Evolutionary conservation across 2,329 filamentous ascomycete genomes (phyloP).

Genomic region (Stachybotrys chartarum): DNA sequence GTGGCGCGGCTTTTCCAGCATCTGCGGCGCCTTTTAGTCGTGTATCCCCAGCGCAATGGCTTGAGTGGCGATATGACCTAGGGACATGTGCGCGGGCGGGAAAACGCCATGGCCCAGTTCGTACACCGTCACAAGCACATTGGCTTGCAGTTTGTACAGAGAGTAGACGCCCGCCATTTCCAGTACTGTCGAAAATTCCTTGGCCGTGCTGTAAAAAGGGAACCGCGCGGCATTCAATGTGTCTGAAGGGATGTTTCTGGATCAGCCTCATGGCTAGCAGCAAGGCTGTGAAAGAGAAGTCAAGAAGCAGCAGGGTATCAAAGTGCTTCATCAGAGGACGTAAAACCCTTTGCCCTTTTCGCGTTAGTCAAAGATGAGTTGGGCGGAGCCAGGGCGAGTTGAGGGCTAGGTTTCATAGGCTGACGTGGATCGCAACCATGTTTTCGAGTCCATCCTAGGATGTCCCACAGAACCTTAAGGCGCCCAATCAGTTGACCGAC

Average conservation of each 20-base stretch:
- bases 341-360: too few species aligned
- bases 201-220: constrained; percentile 5
- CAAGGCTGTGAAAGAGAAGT: too few species aligned
- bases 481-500: too few species aligned
- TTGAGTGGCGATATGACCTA: constrained; percentile 18
- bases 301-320: too few species aligned
- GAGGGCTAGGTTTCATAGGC: too few species aligned
- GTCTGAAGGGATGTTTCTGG: constrained; percentile 5
- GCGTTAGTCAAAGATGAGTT: too few species aligned
- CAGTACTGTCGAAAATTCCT: constrained; percentile 7
- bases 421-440: too few species aligned
- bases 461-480: too few species aligned
- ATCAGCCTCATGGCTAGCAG: constrained; percentile 17
- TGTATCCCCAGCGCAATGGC: constrained; percentile 9
- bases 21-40: constrained; percentile 6
- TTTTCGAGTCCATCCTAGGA: too few species aligned
- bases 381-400: too few species aligned
- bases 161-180: constrained; percentile 15
- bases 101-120: constrained; percentile 26
- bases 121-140: constrained; percentile 20
- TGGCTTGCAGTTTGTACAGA: constrained; percentile 16
- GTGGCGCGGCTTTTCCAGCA: constrained; percentile 15
- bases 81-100: constrained; percentile 21
- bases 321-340: too few species aligned
- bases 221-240: constrained; percentile 3